A percentile compares a stretch with the other conserved stretches of the same genome.
Evolutionary conservation across 2,329 filamentous ascomycete genomes (phyloP).

Genomic region (Aureobasidium sp.): DNA sequence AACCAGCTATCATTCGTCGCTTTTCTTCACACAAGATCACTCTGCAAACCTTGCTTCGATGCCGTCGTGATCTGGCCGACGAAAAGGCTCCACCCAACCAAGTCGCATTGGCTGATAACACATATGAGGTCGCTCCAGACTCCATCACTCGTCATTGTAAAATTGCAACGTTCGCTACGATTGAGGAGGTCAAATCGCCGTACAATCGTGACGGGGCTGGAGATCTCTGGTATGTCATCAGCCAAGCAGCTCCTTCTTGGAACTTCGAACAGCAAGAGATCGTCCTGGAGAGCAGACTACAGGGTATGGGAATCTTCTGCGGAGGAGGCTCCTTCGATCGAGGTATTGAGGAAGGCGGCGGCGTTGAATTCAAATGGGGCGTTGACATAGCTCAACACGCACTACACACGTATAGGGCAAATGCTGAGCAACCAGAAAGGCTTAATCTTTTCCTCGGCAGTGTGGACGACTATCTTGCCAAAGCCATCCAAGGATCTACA

Average conservation of each 20-base stretch:
- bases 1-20: slow-evolving; percentile 52
- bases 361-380: slow-evolving; percentile 54
- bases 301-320: slow-evolving; percentile 64
- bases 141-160: slow-evolving; percentile 49
- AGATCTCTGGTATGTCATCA: slow-evolving; percentile 47
- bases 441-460: slow-evolving; percentile 58
- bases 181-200: slow-evolving; percentile 46
- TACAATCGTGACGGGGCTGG: slow-evolving; percentile 59
- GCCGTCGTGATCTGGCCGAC: slow-evolving; percentile 27
- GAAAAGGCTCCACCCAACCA: slow-evolving; percentile 43
- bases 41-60: slow-evolving; percentile 47
- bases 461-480: slow-evolving; percentile 56
- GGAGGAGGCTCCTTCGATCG: slow-evolving; percentile 70
- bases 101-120: slow-evolving; percentile 46
- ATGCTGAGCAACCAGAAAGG: slow-evolving; percentile 36
- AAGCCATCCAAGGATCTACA: slow-evolving; percentile 45
- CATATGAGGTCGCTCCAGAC: slow-evolving; percentile 29
- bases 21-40: slow-evolving; percentile 28
- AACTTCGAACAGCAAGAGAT: neutral
- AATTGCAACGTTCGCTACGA: slow-evolving; percentile 45
- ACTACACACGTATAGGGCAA: slow-evolving; percentile 66
- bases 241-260: slow-evolving; percentile 26
- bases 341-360: slow-evolving; percentile 63
- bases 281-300: slow-evolving; percentile 16
- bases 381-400: slow-evolving; percentile 58